Evolutionary conservation across 176 grass and related monocot genomes (phyloP).

Genomic region (Secale cereale): DNA sequence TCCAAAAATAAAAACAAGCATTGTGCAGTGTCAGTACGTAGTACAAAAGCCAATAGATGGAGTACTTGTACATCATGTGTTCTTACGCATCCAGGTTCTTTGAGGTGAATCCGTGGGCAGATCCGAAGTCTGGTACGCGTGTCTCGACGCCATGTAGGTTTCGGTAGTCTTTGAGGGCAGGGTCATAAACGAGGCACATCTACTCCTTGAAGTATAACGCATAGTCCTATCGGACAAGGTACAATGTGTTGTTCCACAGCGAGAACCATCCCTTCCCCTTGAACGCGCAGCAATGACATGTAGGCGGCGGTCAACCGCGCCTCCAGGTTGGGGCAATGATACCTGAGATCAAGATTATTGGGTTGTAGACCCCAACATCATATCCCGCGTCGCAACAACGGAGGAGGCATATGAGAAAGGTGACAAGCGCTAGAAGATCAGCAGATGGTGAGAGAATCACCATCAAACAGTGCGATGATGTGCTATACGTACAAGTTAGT

Average conservation of each 20-base stretch:
- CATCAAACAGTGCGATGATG: not conserved
- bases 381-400: not conserved
- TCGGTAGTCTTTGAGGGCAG: not conserved
- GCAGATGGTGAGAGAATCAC: not conserved
- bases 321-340: not conserved
- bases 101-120: not conserved
- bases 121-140: not conserved
- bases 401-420: not conserved
- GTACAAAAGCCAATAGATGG: too few relatives aligned
- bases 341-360: not conserved
- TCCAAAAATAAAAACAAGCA: too few relatives aligned
- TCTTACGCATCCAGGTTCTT: too few relatives aligned
- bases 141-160: not conserved
- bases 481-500: not conserved
- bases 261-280: not conserved
- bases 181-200: not conserved
- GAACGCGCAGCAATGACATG: not conserved
- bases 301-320: not conserved
- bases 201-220: not conserved
- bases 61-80: too few relatives aligned
- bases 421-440: not conserved
- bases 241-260: not conserved
- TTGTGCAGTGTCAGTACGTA: too few relatives aligned
- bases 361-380: not conserved
- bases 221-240: too few relatives aligned